These are phyloP conservation scores for Auricularia cornea DNA, from an alignment of 768 basidiomycete genomes.

Conservation along the genomic window DNA sequence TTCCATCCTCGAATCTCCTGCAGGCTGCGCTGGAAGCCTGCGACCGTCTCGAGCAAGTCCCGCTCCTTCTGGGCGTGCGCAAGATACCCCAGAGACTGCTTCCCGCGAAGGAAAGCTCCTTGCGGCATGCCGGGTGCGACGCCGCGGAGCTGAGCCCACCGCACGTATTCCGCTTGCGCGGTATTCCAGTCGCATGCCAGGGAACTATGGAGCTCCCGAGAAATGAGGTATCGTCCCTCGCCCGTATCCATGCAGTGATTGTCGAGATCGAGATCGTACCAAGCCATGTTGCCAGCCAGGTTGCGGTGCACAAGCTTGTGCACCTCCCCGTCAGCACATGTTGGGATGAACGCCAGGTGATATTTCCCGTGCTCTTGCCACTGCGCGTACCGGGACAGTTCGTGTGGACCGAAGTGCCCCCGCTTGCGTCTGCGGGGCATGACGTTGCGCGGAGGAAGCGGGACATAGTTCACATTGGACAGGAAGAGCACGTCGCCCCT, in stretches of 20 bases:
- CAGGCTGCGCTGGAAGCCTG: not conserved
- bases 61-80: not conserved
- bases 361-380: not conserved
- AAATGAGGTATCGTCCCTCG: not conserved
- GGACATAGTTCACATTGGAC: not conserved
- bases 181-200: not conserved
- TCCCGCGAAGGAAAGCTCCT: not conserved
- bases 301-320: not conserved
- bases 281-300: not conserved
- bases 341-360: not conserved
- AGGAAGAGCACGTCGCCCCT: too few relatives aligned
- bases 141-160: not conserved
- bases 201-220: not conserved
- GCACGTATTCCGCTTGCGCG: not conserved
- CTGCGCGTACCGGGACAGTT: not conserved
- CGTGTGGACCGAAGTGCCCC: not conserved
- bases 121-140: not conserved
- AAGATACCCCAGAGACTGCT: not conserved
- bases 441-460: not conserved
- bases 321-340: not conserved
- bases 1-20: not conserved
- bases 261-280: not conserved
- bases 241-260: not conserved
- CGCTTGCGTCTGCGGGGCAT: not conserved
- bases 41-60: not conserved